Evolutionary conservation across 176 grass and related monocot genomes (phyloP).

Genomic region (Rhynchospora breviuscula): DNA sequence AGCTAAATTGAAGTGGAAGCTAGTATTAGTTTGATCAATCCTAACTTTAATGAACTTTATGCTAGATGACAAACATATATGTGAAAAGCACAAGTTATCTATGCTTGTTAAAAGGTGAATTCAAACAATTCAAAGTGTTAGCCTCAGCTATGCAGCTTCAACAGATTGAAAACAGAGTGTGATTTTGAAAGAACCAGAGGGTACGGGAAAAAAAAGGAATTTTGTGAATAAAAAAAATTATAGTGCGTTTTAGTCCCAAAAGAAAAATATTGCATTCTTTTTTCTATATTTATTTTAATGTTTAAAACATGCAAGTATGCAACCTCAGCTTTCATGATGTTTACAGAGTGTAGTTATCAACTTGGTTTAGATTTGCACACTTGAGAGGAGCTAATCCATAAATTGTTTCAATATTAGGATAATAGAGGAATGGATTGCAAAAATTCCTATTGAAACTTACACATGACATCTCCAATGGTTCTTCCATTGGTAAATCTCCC

Average conservation of each 20-base stretch:
- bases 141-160: too few relatives aligned
- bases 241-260: not conserved
- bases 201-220: not conserved
- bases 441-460: slow-evolving; percentile 30
- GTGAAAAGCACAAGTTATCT: not conserved
- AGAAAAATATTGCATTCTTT: not conserved
- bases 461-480: slow-evolving; percentile 93
- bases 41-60: not conserved
- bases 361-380: not conserved
- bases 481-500: slow-evolving; percentile 94
- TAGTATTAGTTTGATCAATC: not conserved
- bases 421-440: not conserved
- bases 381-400: not conserved
- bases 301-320: not conserved
- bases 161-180: not conserved
- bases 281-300: not conserved
- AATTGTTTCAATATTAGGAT: not conserved
- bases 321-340: not conserved
- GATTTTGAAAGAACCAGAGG: not conserved
- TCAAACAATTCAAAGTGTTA: too few relatives aligned
- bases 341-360: not conserved
- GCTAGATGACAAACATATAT: not conserved
- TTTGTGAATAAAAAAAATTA: not conserved
- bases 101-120: too few relatives aligned
- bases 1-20: slow-evolving; percentile 32